These are phyloP conservation scores for Aspergillus vadensis DNA, from an alignment of 2,329 filamentous ascomycete genomes.

Conservation along the genomic window DNA sequence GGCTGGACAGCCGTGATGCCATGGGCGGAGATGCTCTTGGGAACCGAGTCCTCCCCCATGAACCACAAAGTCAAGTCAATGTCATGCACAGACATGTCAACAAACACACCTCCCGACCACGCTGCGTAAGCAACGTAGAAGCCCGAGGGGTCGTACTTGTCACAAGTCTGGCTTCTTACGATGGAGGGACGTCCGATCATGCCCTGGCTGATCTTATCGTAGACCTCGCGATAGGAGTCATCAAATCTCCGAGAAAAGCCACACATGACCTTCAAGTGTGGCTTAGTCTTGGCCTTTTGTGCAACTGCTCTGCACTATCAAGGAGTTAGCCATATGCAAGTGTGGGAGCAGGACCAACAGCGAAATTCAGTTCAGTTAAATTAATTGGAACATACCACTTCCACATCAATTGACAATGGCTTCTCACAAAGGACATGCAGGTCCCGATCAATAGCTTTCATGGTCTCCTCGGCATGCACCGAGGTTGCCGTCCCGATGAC, in stretches of 20 bases:
- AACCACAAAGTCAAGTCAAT: conserved; percentile 67
- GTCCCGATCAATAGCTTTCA: conserved; percentile 55
- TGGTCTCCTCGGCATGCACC: conserved; percentile 57
- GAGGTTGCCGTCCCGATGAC: conserved; percentile 57
- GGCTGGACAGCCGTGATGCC: conserved; percentile 62
- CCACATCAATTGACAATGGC: conserved; percentile 55
- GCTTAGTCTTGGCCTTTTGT: conserved; percentile 55
- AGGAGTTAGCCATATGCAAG: background rate
- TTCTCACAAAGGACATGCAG: conserved; percentile 61
- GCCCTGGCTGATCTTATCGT: conserved; percentile 54
- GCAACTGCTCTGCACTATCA: conserved; percentile 60
- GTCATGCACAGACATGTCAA: conserved; percentile 70
- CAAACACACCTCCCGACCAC: conserved; percentile 67
- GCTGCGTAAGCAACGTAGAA: conserved; percentile 69
- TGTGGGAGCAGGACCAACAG: too few species aligned
- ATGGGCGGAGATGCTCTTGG: conserved; percentile 58
- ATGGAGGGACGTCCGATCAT: conserved; percentile 62
- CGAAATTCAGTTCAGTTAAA: background rate
- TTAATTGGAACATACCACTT: conserved; percentile 50
- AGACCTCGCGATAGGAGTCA: conserved; percentile 63
- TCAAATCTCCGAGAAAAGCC: conserved; percentile 70
- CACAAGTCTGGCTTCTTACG: conserved; percentile 65
- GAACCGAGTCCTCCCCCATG: conserved; percentile 56
- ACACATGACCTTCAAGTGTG: conserved; percentile 65
- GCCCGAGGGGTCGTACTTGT: conserved; percentile 63